Percentiles rank a stretch among this genome's conserved stretches.
These are phyloP conservation scores for Arthromyces matolae DNA, from an alignment of 768 basidiomycete genomes.

Conservation along the genomic window DNA sequence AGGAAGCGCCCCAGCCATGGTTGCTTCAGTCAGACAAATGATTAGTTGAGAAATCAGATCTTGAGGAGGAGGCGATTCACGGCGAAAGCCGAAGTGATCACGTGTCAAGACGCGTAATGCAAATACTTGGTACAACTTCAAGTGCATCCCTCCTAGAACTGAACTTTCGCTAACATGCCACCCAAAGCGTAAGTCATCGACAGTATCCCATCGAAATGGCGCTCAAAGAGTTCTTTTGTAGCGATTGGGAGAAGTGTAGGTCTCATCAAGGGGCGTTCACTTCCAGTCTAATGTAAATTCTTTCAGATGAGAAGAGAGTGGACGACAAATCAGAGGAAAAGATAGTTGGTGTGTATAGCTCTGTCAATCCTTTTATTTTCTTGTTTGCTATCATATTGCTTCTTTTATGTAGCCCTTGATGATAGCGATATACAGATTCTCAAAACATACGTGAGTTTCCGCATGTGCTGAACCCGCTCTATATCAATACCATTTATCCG, in stretches of 20 bases:
- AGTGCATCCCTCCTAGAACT: conserved; percentile 16
- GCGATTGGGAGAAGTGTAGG: conserved; percentile 98
- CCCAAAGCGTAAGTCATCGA: conserved; percentile 83
- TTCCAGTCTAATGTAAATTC: conserved; percentile 4
- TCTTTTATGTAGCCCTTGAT: conserved; percentile 66
- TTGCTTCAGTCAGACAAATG: background rate
- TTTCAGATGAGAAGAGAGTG: conserved; percentile 74
- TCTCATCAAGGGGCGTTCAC: background rate
- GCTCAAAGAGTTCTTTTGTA: conserved; percentile 26
- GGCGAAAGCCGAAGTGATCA: conserved; percentile 21
- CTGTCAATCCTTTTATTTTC: no score
- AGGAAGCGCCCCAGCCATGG: conserved; percentile 89
- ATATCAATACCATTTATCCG: no score
- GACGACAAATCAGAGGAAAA: conserved; percentile 93
- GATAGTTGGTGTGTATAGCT: conserved; percentile 79
- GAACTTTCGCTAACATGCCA: conserved; percentile 55
- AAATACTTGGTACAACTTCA: conserved; percentile 1
- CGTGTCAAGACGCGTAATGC: conserved; percentile 34
- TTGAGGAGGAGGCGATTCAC: background rate
- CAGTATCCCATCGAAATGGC: conserved; percentile 9
- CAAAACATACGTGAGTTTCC: conserved; percentile 82
- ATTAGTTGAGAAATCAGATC: background rate
- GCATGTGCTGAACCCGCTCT: no score
- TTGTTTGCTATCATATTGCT: conserved; percentile 11
- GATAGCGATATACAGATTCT: conserved; percentile 99